Evolutionary conservation across 2,329 filamentous ascomycete species (phyloP).

Genomic region (Phialophora chinensis): DNA sequence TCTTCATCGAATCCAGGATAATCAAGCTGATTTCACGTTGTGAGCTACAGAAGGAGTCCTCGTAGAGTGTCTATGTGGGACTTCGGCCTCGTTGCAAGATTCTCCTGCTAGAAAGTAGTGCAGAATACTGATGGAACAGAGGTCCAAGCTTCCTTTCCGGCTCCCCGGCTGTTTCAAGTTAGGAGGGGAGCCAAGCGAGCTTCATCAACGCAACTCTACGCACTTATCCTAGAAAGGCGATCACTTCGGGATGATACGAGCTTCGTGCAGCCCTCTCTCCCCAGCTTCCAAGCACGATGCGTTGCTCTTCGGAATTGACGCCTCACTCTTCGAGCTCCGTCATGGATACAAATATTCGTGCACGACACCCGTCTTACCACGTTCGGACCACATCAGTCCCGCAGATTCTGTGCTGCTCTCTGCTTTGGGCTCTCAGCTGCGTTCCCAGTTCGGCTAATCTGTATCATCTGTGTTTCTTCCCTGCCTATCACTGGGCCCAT

Average conservation of each 20-base stretch:
- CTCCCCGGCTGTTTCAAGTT: neutral
- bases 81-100: too few relatives aligned
- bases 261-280: neutral
- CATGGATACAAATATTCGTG: neutral
- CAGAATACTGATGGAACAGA: neutral
- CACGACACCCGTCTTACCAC: neutral
- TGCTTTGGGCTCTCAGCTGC: neutral
- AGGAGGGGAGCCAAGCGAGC: neutral
- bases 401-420: neutral
- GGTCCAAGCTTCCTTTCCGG: neutral
- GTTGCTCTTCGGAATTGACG: neutral
- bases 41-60: too few relatives aligned
- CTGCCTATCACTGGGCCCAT: neutral
- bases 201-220: neutral
- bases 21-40: too few relatives aligned
- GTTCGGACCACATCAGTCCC: neutral
- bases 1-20: too few relatives aligned
- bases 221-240: neutral
- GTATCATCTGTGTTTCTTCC: slow-evolving; percentile 14
- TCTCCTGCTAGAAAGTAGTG: too few relatives aligned
- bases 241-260: neutral
- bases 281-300: neutral
- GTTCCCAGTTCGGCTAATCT: neutral
- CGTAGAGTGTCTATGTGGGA: too few relatives aligned
- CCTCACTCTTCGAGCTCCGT: neutral